A percentile compares a stretch with the other conserved stretches of the same genome.
These are phyloP conservation scores for Naganishia antarctica DNA, from an alignment of 768 basidiomycete genomes.

Conservation along the genomic window DNA sequence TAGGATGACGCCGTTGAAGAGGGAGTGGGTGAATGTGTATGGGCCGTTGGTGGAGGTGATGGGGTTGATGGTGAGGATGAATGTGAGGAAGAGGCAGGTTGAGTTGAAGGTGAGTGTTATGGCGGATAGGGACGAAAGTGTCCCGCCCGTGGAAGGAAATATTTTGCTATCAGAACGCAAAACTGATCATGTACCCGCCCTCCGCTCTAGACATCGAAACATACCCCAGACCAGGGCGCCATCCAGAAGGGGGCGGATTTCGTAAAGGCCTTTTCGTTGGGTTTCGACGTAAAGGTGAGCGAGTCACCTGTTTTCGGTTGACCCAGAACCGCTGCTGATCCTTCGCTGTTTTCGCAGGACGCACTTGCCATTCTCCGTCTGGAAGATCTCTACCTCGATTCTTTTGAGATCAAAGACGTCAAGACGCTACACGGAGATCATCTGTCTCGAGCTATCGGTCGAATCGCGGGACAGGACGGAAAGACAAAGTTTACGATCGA, in stretches of 20 bases:
- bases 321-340: background rate
- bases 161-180: no score
- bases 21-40: slow-evolving; percentile 92
- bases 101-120: slow-evolving; percentile 73
- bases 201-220: slow-evolving; percentile 82
- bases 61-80: slow-evolving; percentile 95
- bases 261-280: slow-evolving; percentile 85
- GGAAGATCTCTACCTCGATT: slow-evolving; percentile 96
- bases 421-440: slow-evolving; percentile 98
- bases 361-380: slow-evolving; percentile 89
- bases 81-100: slow-evolving; percentile 77
- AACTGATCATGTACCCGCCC: background rate
- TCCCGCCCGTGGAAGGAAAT: no score
- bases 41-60: slow-evolving; percentile 91
- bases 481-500: slow-evolving; percentile 99
- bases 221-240: slow-evolving; percentile 85
- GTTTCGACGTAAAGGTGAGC: slow-evolving; percentile 87
- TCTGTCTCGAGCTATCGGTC: slow-evolving; percentile 94
- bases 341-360: slow-evolving; percentile 57
- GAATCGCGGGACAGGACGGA: slow-evolving; percentile 97
- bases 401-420: slow-evolving; percentile 98
- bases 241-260: slow-evolving; percentile 97
- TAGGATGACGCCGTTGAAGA: slow-evolving; percentile 93
- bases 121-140: no score
- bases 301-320: background rate